phyloP scores from a whole-genome alignment of 148 eudicot species.

The Camellia granthamiana region DNA sequence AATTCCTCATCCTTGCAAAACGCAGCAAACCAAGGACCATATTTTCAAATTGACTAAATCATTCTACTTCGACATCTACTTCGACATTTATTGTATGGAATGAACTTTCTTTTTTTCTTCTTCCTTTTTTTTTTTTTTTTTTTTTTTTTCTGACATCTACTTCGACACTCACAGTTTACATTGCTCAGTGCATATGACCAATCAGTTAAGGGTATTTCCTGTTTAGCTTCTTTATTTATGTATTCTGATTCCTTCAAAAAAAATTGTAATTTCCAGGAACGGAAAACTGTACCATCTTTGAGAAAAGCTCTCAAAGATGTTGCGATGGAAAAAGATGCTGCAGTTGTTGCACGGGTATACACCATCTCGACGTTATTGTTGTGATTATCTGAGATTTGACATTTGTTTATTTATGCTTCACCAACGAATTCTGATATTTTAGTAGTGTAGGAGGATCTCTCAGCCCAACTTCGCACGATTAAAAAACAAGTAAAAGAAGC shows the following conservation, averaged over 20 bases:
- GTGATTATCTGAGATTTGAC: background rate
- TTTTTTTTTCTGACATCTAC: too few species aligned
- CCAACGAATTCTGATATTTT: slow-evolving; percentile 23
- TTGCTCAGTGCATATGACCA: background rate
- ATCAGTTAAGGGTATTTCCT: background rate
- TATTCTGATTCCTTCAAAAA: background rate
- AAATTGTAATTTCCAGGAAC: slow-evolving; percentile 56
- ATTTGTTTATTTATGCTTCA: slow-evolving; percentile 14
- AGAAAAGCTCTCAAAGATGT: slow-evolving; percentile 92
- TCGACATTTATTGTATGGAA: too few species aligned
- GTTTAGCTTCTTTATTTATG: background rate
- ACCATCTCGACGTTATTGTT: background rate
- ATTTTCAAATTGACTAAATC: background rate
- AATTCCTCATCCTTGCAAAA: background rate
- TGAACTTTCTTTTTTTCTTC: background rate
- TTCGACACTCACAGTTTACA: background rate
- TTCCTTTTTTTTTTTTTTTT: background rate
- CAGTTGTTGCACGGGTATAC: slow-evolving; percentile 93
- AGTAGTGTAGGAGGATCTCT: slow-evolving; percentile 88
- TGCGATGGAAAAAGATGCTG: slow-evolving; percentile 99
- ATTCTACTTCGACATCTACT: background rate
- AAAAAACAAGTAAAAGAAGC: slow-evolving; percentile 87
- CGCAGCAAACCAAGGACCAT: background rate
- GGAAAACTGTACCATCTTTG: slow-evolving; percentile 72
- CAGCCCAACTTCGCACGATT: slow-evolving; percentile 76